Percentiles rank a stretch among this genome's conserved stretches.
These are phyloP conservation scores for Exophiala phaeomuriformis DNA, from an alignment of 2,329 filamentous ascomycete genomes.

Conservation along the genomic window DNA sequence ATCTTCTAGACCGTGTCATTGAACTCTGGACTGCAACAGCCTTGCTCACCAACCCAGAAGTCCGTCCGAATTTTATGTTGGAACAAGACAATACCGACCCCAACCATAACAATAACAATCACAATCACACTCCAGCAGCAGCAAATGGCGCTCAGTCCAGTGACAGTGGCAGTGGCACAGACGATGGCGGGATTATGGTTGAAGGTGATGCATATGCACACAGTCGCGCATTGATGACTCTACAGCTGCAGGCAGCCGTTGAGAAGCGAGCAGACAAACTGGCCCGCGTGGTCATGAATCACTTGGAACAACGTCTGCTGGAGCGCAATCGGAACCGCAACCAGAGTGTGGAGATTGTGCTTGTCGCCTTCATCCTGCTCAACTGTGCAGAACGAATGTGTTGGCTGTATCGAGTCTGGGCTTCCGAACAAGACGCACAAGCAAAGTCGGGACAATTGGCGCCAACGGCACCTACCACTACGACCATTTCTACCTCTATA, in stretches of 20 bases:
- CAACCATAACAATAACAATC: background rate
- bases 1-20: slow-evolving; percentile 44
- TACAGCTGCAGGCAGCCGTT: slow-evolving; percentile 49
- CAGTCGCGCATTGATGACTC: slow-evolving; percentile 45
- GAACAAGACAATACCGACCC: background rate
- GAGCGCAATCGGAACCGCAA: slow-evolving; percentile 51
- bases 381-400: slow-evolving; percentile 55
- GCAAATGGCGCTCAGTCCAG: slow-evolving; percentile 21
- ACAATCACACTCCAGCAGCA: too few species aligned
- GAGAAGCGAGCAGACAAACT: slow-evolving; percentile 49
- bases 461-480: too few species aligned
- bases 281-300: slow-evolving; percentile 51
- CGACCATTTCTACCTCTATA: background rate
- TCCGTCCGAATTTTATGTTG: slow-evolving; percentile 43
- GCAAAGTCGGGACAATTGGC: too few species aligned
- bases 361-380: slow-evolving; percentile 52
- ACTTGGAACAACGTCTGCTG: slow-evolving; percentile 50
- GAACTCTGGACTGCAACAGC: slow-evolving; percentile 53
- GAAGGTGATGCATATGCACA: slow-evolving; percentile 35
- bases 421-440: slow-evolving; percentile 27
- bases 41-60: slow-evolving; percentile 38
- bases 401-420: slow-evolving; percentile 51
- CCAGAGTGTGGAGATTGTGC: slow-evolving; percentile 48
- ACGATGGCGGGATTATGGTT: slow-evolving; percentile 26
- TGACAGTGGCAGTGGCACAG: slow-evolving; percentile 36